These are phyloP conservation scores for Starmera quercuum DNA, from an alignment of 805 yeast species.

Conservation along the genomic window DNA sequence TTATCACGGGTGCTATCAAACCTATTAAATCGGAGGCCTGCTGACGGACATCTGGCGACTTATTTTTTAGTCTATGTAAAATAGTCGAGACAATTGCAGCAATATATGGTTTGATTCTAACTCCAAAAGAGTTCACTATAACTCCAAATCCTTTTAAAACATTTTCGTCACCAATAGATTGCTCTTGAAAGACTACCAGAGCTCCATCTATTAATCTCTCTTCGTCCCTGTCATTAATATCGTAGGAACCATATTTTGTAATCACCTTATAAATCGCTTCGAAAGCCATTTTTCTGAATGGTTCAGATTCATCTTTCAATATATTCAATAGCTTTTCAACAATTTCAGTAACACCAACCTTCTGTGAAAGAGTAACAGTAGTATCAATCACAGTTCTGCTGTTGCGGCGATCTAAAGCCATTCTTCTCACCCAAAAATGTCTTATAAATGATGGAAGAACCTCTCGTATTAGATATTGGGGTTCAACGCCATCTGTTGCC, in stretches of 20 bases:
- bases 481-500: slow-evolving; percentile 47
- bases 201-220: slow-evolving; percentile 72
- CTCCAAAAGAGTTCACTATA: slow-evolving; percentile 53
- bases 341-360: slow-evolving; percentile 56
- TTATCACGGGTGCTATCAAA: slow-evolving; percentile 57
- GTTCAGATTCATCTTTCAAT: slow-evolving; percentile 78
- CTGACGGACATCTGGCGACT: slow-evolving; percentile 64
- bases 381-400: slow-evolving; percentile 63
- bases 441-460: slow-evolving; percentile 57
- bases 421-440: slow-evolving; percentile 75
- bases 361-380: slow-evolving; percentile 56
- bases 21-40: slow-evolving; percentile 78
- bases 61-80: slow-evolving; percentile 65
- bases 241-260: slow-evolving; percentile 42
- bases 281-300: slow-evolving; percentile 70
- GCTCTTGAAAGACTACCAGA: slow-evolving; percentile 75
- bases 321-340: slow-evolving; percentile 48
- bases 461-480: slow-evolving; percentile 39
- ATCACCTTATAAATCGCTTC: slow-evolving; percentile 59
- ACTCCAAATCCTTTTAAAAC: slow-evolving; percentile 59
- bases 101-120: slow-evolving; percentile 61
- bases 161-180: slow-evolving; percentile 45
- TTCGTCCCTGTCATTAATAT: slow-evolving; percentile 53
- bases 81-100: slow-evolving; percentile 66
- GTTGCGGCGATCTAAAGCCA: slow-evolving; percentile 59